Conservation (phyloP, 768 basidiomycete genomes). For the Mycena rebaudengoi region DNA sequence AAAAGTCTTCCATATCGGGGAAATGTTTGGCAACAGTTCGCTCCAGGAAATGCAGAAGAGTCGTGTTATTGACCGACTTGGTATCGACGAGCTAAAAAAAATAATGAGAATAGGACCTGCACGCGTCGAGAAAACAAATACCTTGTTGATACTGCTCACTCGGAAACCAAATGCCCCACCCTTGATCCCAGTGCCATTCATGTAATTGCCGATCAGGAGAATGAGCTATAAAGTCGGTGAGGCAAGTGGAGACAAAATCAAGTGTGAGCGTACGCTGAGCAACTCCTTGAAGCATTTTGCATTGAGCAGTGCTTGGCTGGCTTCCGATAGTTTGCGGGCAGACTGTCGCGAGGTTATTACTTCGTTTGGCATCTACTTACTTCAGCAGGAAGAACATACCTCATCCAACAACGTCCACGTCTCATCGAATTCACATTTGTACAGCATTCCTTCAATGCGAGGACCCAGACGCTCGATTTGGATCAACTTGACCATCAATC, state of each 20-base stretch:
- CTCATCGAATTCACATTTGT: conserved; percentile 88
- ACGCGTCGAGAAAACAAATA: conserved; percentile 36
- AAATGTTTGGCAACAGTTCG: conserved; percentile 89
- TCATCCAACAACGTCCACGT: conserved; percentile 84
- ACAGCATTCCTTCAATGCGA: conserved; percentile 96
- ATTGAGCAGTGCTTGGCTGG: conserved; percentile 78
- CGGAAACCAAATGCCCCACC: conserved; percentile 98
- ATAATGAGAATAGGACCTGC: not conserved
- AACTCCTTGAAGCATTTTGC: conserved; percentile 93
- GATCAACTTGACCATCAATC: conserved; percentile 96
- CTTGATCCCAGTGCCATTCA: conserved; percentile 96
- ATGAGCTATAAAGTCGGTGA: conserved; percentile 64
- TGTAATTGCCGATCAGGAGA: conserved; percentile 95
- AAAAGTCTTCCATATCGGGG: conserved; percentile 84
- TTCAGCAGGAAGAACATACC: conserved; percentile 44
- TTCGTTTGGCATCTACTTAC: too few relatives aligned
- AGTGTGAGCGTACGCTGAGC: conserved; percentile 68
- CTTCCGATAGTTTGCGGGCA: conserved; percentile 81
- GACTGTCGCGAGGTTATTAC: too few relatives aligned
- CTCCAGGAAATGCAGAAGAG: conserved; percentile 93
- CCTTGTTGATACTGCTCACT: conserved; percentile 97
- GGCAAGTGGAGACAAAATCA: not conserved
- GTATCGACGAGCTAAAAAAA: conserved; percentile 88
- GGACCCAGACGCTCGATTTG: conserved; percentile 90
- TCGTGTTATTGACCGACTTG: conserved; percentile 94